Conservation (phyloP, 1,284 basidiomycete genomes). For the Ustilago loliicola region DNA sequence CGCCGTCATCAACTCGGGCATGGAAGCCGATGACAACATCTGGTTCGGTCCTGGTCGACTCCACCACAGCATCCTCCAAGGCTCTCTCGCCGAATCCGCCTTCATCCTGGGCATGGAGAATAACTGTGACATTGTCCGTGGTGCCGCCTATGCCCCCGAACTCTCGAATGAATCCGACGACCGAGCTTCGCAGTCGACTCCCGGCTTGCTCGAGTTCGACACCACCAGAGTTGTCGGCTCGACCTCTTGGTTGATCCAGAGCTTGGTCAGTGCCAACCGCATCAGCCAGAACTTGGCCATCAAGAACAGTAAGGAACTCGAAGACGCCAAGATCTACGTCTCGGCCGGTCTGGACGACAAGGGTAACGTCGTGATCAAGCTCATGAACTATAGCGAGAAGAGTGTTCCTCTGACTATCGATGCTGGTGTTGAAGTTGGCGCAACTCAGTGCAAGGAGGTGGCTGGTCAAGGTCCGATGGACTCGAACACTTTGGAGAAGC, state of each 20-base stretch:
- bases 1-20: constrained; percentile 75
- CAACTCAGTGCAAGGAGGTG: constrained; percentile 17
- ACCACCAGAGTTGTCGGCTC: constrained; percentile 71
- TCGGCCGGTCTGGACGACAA: constrained; percentile 38
- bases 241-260: constrained; percentile 79
- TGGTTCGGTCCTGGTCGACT: constrained; percentile 76
- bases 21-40: constrained; percentile 73
- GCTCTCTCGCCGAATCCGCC: constrained; percentile 76
- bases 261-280: constrained; percentile 70
- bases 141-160: constrained; percentile 79
- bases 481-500: constrained; percentile 47
- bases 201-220: constrained; percentile 78
- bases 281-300: constrained; percentile 41
- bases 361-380: constrained; percentile 40
- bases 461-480: constrained; percentile 38
- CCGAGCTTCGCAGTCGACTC: constrained; percentile 74
- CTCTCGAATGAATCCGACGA: constrained; percentile 71
- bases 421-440: not conserved
- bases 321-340: constrained; percentile 36
- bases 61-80: constrained; percentile 75
- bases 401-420: constrained; percentile 16
- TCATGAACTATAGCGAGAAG: constrained; percentile 52
- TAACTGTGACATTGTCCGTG: constrained; percentile 76
- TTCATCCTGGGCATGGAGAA: constrained; percentile 82
- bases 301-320: constrained; percentile 35